Evolutionary conservation across 345 rosid species (phyloP), one percentile per base, ranked within the genome.

Genomic region (Arabidopsis suecica): DNA sequence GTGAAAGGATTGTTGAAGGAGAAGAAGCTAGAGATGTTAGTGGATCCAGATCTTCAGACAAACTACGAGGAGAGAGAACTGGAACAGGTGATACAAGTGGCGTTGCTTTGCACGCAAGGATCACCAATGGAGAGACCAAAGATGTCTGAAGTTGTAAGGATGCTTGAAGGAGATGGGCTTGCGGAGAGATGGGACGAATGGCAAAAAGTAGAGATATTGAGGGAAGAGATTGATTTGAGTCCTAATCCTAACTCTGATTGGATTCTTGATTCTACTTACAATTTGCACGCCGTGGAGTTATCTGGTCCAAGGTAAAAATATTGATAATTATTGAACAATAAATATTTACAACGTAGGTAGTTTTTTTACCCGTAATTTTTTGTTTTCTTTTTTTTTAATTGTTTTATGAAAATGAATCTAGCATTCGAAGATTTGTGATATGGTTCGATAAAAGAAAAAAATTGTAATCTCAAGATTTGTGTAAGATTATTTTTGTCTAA

Each of bases 181-280:
- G 96, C 89, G 0, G 97, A 94, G 84, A 84, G 79, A 75, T 94
- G 98, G 98, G 98, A 94, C 36, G 97, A 91, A 75, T 94, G 96
- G 98, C 98, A 90, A 59, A 91, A 88, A 81, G 92, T 88, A n/a
- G 97, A 94, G 74, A 90, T 90, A 28, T 88, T 86, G 58, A 87
- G 97, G 42, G 93, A 90, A 80, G 97, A 94, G 65, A 83, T 88
- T 23, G 96, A 94, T 59, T 80, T 92, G 30, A 83, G 83, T 32
- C 92, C 92, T 1, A 91, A 88, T 82, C 89, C 85, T 36, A 81
- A 75, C 71, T 90, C 97, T 5, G 96, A 90, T 80, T 94, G 97
- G 98, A 86, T 91, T 1, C 79, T 90, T 5, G 96, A 91, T 87
- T 91, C 98, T 8, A 94, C 97, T 3, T 93, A 90, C 63, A 91